Conservation (phyloP, 2,329 filamentous ascomycete species). For the Periconia sp. region DNA sequence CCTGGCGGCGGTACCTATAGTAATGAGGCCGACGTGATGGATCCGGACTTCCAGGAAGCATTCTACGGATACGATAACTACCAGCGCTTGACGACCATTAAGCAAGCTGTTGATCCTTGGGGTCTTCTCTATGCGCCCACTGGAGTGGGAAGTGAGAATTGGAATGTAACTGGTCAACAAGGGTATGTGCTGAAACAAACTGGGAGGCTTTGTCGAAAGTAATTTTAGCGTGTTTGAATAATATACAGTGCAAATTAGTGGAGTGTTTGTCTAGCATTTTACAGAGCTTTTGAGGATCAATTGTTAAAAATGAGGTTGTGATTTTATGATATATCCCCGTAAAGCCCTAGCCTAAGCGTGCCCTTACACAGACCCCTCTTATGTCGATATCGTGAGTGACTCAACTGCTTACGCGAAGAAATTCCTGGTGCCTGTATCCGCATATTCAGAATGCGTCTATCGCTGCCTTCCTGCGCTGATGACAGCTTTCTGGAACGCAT, state of each 20-base stretch:
- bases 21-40: slow-evolving; percentile 36
- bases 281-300: too few relatives aligned
- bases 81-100: slow-evolving; percentile 15
- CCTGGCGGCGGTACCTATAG: slow-evolving; percentile 27
- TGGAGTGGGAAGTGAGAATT: slow-evolving; percentile 23
- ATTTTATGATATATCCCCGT: too few relatives aligned
- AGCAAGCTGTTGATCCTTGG: slow-evolving; percentile 23
- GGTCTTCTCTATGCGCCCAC: slow-evolving; percentile 23
- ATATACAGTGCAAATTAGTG: not conserved
- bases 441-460: too few relatives aligned
- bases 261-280: too few relatives aligned
- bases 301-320: too few relatives aligned
- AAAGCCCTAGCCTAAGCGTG: too few relatives aligned
- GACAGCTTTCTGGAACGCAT: too few relatives aligned
- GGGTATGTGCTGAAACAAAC: not conserved
- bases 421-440: too few relatives aligned
- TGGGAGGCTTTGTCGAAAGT: not conserved
- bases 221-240: not conserved
- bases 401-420: too few relatives aligned
- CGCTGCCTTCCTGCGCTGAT: too few relatives aligned
- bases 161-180: slow-evolving; percentile 4
- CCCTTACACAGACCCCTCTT: too few relatives aligned
- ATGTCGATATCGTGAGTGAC: too few relatives aligned
- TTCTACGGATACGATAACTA: slow-evolving; percentile 36
- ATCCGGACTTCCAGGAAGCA: slow-evolving; percentile 33